phyloP scores from a whole-genome alignment of 352 stramenopile genomes.

The Phytopythium sindhum region DNA sequence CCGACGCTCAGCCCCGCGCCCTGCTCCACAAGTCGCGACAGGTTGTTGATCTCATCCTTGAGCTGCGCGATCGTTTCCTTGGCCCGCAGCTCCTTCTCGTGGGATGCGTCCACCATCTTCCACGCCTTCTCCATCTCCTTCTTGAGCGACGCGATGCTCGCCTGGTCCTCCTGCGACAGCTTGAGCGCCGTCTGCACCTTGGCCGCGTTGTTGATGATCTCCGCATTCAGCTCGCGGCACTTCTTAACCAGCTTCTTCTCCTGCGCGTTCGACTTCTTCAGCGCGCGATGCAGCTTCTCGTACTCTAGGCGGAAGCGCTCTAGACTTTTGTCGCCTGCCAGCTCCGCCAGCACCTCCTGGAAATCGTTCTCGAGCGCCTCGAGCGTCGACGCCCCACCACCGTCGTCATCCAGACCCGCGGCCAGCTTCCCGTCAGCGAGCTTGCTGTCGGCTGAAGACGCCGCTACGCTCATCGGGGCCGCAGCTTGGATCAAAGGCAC shows the following conservation, averaged over 20 bases:
- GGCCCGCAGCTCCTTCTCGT: constrained; percentile 91
- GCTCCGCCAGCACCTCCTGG: constrained; percentile 88
- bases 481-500: not conserved
- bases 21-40: constrained; percentile 95
- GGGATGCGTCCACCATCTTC: constrained; percentile 94
- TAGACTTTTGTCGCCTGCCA: constrained; percentile 91
- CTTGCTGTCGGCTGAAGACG: constrained; percentile 31
- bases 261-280: constrained; percentile 93
- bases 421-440: constrained; percentile 36
- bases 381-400: constrained; percentile 35
- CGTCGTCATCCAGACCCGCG: constrained; percentile 32
- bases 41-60: constrained; percentile 95
- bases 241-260: constrained; percentile 97
- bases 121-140: constrained; percentile 97
- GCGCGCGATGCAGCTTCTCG: constrained; percentile 92
- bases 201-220: constrained; percentile 95
- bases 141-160: constrained; percentile 90
- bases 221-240: constrained; percentile 91
- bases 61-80: constrained; percentile 95
- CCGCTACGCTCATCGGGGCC: not conserved
- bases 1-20: constrained; percentile 87
- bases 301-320: constrained; percentile 95
- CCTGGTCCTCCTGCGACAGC: constrained; percentile 92
- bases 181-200: constrained; percentile 95
- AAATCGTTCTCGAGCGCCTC: constrained; percentile 94